These are phyloP conservation scores for Spongiforma sp. DNA, from an alignment of 1,284 basidiomycete genomes.

Conservation along the genomic window DNA sequence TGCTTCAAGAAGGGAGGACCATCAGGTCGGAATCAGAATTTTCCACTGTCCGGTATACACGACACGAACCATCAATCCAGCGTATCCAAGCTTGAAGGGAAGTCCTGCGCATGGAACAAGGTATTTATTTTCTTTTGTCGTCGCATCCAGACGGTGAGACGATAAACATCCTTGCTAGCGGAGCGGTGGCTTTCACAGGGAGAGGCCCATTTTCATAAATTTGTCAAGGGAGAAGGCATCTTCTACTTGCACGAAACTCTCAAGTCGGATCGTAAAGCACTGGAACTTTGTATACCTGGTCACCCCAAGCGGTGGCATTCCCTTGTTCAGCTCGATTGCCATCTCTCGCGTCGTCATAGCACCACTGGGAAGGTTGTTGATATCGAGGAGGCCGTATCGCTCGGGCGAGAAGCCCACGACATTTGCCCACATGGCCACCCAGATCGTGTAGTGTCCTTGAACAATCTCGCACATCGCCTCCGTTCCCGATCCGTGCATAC, in stretches of 20 bases:
- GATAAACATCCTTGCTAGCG: too few species aligned
- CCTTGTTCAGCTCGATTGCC: not conserved
- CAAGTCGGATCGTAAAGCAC: not conserved
- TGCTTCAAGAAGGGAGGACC: too few species aligned
- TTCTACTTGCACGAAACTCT: not conserved
- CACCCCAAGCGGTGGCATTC: not conserved
- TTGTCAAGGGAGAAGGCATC: too few species aligned
- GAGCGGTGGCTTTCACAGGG: too few species aligned
- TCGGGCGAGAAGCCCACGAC: not conserved
- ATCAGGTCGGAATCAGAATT: too few species aligned
- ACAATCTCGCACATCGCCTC: not conserved
- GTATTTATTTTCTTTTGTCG: too few species aligned
- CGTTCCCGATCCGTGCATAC: not conserved
- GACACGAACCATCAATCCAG: too few species aligned
- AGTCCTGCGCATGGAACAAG: too few species aligned
- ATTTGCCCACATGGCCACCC: not conserved
- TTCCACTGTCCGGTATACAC: too few species aligned
- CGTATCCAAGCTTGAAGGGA: too few species aligned
- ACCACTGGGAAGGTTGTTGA: not conserved
- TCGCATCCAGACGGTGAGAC: too few species aligned
- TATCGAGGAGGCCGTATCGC: not conserved
- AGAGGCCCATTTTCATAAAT: too few species aligned
- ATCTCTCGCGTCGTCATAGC: not conserved
- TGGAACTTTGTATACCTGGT: not conserved
- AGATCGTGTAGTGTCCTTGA: not conserved